These are phyloP conservation scores for Amyloporia xantha DNA, from an alignment of 768 basidiomycete genomes.

Conservation along the genomic window DNA sequence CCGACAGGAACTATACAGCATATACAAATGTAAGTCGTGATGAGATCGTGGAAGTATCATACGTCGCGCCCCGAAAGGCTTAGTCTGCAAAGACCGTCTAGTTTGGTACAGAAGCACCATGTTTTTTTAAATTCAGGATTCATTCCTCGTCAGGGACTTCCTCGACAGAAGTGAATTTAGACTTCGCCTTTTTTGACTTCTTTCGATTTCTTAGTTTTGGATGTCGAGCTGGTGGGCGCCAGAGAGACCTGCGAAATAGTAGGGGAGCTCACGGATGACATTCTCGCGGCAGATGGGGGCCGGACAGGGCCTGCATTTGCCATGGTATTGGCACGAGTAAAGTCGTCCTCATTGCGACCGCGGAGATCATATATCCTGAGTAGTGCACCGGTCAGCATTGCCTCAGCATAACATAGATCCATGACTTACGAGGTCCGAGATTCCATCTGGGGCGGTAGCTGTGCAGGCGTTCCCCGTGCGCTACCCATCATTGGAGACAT, in stretches of 20 bases:
- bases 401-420: not conserved
- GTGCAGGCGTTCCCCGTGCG: not conserved
- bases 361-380: conserved; percentile 1
- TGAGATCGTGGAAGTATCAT: no score
- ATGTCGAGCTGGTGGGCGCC: conserved; percentile 1
- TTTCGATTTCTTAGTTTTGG: conserved; percentile 10
- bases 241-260: conserved; percentile 9
- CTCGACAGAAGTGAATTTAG: not conserved
- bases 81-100: no score
- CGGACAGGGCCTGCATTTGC: conserved; percentile 10
- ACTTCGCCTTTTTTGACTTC: conserved; percentile 12
- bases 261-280: conserved; percentile 3
- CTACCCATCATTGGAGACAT: conserved; percentile 14
- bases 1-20: no score
- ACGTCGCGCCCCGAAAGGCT: no score
- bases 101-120: no score
- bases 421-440: not conserved
- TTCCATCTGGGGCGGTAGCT: conserved; percentile 4
- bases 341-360: not conserved
- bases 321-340: conserved; percentile 7
- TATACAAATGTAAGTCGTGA: no score
- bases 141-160: not conserved
- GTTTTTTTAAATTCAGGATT: no score
- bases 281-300: conserved; percentile 5
- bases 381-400: not conserved